Conservation (phyloP, 140 eudicot species). For the Eryngium alpinum region DNA sequence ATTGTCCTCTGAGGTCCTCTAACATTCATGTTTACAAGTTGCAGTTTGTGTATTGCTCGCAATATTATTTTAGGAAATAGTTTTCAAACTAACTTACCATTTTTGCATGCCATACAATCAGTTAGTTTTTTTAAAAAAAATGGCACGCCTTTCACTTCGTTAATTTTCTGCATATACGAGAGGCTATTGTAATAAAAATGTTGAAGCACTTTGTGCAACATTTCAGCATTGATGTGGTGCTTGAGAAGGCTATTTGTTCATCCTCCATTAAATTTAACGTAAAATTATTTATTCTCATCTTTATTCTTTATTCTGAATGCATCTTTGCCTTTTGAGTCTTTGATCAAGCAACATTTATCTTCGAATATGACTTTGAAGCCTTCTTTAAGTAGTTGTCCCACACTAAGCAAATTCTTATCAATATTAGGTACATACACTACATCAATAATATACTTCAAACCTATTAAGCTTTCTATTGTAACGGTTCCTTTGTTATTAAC, state of each 20-base stretch:
- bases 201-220: not conserved
- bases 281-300: not conserved
- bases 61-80: constrained; percentile 24
- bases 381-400: not conserved
- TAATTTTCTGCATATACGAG: not conserved
- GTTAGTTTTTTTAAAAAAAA: too few species aligned
- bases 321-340: not conserved
- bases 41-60: constrained; percentile 21
- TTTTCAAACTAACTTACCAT: constrained; percentile 7
- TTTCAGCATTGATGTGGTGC: not conserved
- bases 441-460: not conserved
- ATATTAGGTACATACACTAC: constrained; percentile 1
- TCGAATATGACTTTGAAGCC: not conserved
- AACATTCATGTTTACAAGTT: constrained; percentile 14
- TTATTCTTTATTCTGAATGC: too few species aligned
- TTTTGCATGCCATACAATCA: constrained; percentile 15
- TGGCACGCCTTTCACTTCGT: not conserved
- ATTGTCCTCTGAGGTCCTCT: constrained; percentile 3
- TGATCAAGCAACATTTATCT: not conserved
- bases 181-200: not conserved
- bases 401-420: constrained; percentile 10
- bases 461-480: not conserved
- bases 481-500: not conserved
- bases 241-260: constrained; percentile 5
- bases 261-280: constrained; percentile 10